Conservation (phyloP, 768 basidiomycete genomes). For the Boletus reticulatus region DNA sequence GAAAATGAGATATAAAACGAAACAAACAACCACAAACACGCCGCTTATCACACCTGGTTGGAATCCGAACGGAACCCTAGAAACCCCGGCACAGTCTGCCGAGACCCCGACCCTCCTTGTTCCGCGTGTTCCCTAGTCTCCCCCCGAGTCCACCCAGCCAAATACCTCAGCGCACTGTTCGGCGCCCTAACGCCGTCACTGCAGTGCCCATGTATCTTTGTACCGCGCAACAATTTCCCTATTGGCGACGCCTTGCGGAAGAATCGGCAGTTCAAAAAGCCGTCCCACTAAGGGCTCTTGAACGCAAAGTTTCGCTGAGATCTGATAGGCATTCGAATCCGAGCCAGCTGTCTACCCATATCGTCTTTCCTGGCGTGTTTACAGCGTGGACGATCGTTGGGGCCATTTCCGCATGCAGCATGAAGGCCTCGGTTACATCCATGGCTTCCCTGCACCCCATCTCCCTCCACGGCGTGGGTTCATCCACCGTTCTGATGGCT, state of each 20-base stretch:
- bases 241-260: background rate
- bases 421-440: background rate
- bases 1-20: slow-evolving; percentile 28
- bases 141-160: background rate
- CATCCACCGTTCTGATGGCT: background rate
- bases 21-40: slow-evolving; percentile 27
- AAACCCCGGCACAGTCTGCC: slow-evolving; percentile 26
- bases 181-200: slow-evolving; percentile 16
- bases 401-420: background rate
- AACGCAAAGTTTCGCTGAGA: background rate
- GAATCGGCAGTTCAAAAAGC: too few relatives aligned
- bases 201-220: too few relatives aligned
- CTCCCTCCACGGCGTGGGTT: background rate
- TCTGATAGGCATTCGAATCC: background rate
- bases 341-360: background rate
- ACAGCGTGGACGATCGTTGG: slow-evolving; percentile 7
- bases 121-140: slow-evolving; percentile 21
- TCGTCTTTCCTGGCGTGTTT: slow-evolving; percentile 7
- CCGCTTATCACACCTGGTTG: slow-evolving; percentile 19
- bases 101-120: background rate
- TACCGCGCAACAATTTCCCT: background rate
- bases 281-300: too few relatives aligned
- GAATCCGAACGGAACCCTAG: slow-evolving; percentile 23
- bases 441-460: background rate
- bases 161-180: background rate